Percentiles rank a stretch among this genome's conserved stretches.
These are phyloP conservation scores for Ustilago vetiveriae DNA, from an alignment of 1,284 basidiomycete species.

Conservation along the genomic window DNA sequence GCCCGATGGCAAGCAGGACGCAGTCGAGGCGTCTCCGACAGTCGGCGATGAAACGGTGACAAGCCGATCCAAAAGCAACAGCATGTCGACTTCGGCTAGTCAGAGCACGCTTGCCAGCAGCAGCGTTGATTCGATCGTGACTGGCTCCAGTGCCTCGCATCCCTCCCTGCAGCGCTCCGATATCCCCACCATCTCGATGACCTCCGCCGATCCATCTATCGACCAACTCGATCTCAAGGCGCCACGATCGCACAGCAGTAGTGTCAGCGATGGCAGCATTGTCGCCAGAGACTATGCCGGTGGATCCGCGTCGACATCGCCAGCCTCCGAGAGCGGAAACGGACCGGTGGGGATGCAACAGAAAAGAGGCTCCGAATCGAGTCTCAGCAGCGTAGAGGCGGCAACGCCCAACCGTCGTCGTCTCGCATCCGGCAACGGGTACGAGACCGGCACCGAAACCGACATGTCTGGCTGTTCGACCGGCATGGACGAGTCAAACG, in stretches of 20 bases:
- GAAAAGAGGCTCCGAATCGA: slow-evolving; percentile 26
- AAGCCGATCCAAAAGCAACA: background rate
- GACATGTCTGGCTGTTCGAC: slow-evolving; percentile 45
- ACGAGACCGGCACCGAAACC: slow-evolving; percentile 47
- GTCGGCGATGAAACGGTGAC: slow-evolving; percentile 18
- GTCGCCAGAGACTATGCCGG: slow-evolving; percentile 26
- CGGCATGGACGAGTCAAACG: slow-evolving; percentile 37
- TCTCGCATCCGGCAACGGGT: slow-evolving; percentile 18
- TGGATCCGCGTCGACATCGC: background rate
- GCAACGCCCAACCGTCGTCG: slow-evolving; percentile 3
- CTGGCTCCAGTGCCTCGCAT: slow-evolving; percentile 29
- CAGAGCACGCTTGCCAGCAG: slow-evolving; percentile 31
- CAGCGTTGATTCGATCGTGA: slow-evolving; percentile 32
- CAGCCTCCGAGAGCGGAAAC: slow-evolving; percentile 8
- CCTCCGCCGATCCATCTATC: slow-evolving; percentile 19
- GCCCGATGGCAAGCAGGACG: background rate
- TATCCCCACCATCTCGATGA: slow-evolving; percentile 47
- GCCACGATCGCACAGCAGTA: slow-evolving; percentile 6
- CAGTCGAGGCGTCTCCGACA: background rate
- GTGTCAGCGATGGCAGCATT: slow-evolving; percentile 2
- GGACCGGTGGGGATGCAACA: slow-evolving; percentile 14
- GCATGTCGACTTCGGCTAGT: slow-evolving; percentile 17
- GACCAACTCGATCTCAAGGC: slow-evolving; percentile 4
- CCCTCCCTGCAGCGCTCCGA: slow-evolving; percentile 23
- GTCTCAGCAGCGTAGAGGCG: slow-evolving; percentile 34